A percentile compares a stretch with the other conserved stretches of the same genome.
Conservation (phyloP, 345 rosid genomes). For the Carallia pectinifolia region DNA sequence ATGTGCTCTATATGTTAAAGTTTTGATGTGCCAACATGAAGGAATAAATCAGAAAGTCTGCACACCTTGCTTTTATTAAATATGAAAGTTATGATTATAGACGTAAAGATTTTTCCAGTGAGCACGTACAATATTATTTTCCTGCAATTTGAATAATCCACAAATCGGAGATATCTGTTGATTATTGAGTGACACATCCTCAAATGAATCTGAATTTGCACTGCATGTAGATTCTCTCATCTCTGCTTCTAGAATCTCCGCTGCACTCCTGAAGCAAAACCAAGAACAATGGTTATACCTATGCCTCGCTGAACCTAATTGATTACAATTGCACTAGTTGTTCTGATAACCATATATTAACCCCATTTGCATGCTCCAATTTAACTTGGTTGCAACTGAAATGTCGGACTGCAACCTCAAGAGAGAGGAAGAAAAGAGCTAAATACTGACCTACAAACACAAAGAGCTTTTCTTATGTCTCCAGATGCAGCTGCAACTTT, state of each 20-base stretch:
- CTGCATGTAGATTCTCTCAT: conserved; percentile 39
- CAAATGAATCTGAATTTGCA: conserved; percentile 18
- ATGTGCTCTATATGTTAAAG: no score
- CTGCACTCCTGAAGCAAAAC: conserved; percentile 57
- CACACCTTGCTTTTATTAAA: not conserved
- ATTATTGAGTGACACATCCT: conserved; percentile 20
- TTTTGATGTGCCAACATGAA: no score
- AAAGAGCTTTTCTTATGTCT: conserved; percentile 91
- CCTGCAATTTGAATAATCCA: conserved; percentile 23
- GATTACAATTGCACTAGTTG: not conserved
- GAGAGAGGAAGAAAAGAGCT: no score
- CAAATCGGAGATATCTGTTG: conserved; percentile 23
- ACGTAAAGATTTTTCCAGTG: not conserved
- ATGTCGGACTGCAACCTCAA: no score
- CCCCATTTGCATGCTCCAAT: no score
- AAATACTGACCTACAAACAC: conserved; percentile 63
- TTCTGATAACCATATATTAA: no score
- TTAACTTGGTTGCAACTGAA: no score
- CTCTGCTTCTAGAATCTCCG: conserved; percentile 74
- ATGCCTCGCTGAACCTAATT: not conserved
- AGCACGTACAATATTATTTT: conserved; percentile 42
- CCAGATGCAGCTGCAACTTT: conserved; percentile 95
- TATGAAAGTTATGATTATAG: not conserved
- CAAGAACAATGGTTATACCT: not conserved
- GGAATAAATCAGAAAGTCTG: no score